These are phyloP conservation scores for Kwoniella heveanensis DNA, from an alignment of 768 basidiomycete species.

Conservation along the genomic window DNA sequence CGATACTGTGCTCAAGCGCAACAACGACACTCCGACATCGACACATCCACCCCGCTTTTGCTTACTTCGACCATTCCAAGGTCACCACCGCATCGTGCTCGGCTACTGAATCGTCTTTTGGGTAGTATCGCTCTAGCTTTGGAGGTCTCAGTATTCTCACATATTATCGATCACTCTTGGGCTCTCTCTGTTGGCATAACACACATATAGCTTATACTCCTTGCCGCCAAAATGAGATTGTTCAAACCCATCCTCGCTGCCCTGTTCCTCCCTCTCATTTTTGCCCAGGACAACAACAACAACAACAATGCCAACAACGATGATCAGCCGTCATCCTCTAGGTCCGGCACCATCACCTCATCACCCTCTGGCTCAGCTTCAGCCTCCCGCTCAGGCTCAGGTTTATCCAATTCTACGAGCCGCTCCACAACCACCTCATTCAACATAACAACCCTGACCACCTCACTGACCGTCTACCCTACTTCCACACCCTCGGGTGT, in stretches of 20 bases:
- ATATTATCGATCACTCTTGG: too few species aligned
- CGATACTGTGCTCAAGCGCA: too few species aligned
- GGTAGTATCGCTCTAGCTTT: too few species aligned
- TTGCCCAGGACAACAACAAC: conserved; percentile 18
- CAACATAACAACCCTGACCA: conserved; percentile 32
- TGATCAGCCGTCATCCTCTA: neutral
- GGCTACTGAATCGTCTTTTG: too few species aligned
- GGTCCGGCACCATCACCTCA: conserved; percentile 5
- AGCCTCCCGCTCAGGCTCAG: conserved; percentile 2
- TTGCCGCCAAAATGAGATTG: conserved; percentile 8
- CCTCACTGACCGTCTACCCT: conserved; percentile 40
- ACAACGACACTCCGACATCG: neutral
- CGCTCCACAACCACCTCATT: conserved; percentile 21
- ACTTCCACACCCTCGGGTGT: conserved; percentile 51
- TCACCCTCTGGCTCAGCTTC: conserved; percentile 4
- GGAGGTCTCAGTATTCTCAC: too few species aligned
- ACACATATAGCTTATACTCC: too few species aligned
- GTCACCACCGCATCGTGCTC: neutral
- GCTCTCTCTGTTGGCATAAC: too few species aligned
- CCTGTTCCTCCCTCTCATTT: conserved; percentile 15
- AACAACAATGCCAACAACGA: neutral
- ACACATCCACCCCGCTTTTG: neutral
- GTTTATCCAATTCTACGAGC: conserved; percentile 11
- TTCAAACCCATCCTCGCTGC: conserved; percentile 3
- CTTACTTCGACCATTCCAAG: neutral